phyloP scores from a whole-genome alignment of 1,284 basidiomycete genomes.

The Sanghuangporus sanghuang region DNA sequence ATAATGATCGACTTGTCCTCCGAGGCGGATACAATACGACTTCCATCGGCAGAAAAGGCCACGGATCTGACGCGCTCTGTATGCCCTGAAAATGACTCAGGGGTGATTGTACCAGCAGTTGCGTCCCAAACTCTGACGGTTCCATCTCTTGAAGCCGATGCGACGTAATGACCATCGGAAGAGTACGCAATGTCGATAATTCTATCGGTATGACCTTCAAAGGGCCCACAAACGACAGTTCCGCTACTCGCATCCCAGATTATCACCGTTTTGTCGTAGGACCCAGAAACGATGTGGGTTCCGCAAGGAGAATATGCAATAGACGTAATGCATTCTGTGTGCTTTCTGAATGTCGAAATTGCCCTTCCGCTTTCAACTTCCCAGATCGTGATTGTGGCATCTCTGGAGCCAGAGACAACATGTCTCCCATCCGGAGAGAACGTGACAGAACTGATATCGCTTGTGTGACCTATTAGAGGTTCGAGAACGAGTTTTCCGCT shows the following conservation, averaged over 20 bases:
- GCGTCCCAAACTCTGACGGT: too few relatives aligned
- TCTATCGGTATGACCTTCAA: slow-evolving; percentile 5
- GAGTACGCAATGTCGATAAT: too few relatives aligned
- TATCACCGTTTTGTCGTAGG: background rate
- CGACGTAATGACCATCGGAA: too few relatives aligned
- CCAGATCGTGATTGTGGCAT: background rate
- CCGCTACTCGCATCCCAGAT: background rate
- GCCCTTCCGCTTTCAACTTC: background rate
- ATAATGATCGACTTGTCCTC: slow-evolving; percentile 8
- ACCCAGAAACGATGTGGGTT: background rate
- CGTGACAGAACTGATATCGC: background rate
- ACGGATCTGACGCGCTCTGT: background rate
- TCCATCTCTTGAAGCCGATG: too few relatives aligned
- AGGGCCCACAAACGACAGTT: background rate
- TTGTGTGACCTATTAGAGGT: background rate
- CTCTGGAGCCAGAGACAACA: background rate
- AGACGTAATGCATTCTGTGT: background rate
- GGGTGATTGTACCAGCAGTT: too few relatives aligned
- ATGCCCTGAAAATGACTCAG: too few relatives aligned
- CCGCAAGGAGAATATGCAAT: slow-evolving; percentile 1
- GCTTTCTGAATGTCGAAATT: background rate
- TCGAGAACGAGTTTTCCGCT: background rate
- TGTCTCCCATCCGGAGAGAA: background rate
- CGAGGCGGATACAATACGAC: slow-evolving; percentile 7
- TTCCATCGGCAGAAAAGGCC: slow-evolving; percentile 12